Evolutionary conservation across 2,329 filamentous ascomycete species (phyloP).

Genomic region (Fusarium irregulare): DNA sequence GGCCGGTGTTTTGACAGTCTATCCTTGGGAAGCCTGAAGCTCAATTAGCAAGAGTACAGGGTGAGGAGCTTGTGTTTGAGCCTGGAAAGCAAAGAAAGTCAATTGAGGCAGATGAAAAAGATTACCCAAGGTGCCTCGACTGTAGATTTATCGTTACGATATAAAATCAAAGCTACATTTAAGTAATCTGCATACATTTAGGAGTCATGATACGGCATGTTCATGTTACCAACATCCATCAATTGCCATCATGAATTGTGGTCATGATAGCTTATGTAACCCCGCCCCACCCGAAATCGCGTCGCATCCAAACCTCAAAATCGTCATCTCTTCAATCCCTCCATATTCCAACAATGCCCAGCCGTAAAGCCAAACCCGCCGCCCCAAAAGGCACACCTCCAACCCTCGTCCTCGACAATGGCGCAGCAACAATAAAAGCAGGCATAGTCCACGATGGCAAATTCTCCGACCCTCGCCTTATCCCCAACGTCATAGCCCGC

Average conservation of each 20-base stretch:
- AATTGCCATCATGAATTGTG: slow-evolving; percentile 13
- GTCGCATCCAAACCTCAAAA: slow-evolving; percentile 11
- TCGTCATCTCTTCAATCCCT: slow-evolving; percentile 6
- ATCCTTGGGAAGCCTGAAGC: no score
- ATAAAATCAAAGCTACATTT: fast-evolving
- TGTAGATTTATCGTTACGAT: fast-evolving
- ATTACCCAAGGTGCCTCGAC: fast-evolving
- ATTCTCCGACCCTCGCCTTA: slow-evolving; percentile 70
- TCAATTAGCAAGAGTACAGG: no score
- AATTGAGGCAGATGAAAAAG: no score
- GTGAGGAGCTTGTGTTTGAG: no score
- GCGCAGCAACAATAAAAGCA: slow-evolving; percentile 90
- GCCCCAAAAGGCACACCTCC: slow-evolving; percentile 65
- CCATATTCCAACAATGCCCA: neutral
- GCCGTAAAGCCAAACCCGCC: slow-evolving; percentile 63
- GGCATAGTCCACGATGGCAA: slow-evolving; percentile 72
- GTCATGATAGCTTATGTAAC: slow-evolving; percentile 37
- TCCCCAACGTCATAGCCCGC: slow-evolving; percentile 91
- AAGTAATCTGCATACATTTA: fast-evolving
- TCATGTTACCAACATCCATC: fast-evolving
- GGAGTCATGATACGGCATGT: neutral
- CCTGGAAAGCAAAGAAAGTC: no score
- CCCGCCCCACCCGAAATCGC: slow-evolving; percentile 34
- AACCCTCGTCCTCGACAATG: slow-evolving; percentile 93
- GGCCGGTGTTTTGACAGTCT: no score